Conservation (phyloP, 257 asterid species). For the Solanum sitiens region DNA sequence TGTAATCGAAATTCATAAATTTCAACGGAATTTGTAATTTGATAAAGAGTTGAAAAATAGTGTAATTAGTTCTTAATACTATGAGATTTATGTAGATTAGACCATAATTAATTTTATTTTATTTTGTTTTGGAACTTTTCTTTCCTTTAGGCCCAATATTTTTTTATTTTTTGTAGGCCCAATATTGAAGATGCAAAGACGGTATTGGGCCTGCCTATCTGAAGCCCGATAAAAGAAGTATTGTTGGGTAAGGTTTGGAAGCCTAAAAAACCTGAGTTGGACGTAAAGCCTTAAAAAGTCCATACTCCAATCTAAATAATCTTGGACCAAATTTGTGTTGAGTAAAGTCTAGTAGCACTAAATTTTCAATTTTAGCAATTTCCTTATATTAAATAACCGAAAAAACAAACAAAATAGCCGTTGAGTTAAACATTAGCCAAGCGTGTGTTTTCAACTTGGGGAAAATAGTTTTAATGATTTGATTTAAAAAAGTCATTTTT, state of each 20-base stretch:
- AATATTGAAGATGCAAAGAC: not conserved
- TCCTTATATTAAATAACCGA: not conserved
- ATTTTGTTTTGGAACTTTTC: no score
- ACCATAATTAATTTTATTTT: no score
- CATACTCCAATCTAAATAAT: no score
- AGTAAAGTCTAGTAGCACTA: not conserved
- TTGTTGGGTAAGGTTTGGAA: no score
- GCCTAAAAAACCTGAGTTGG: not conserved
- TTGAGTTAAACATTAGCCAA: not conserved
- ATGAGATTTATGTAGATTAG: no score
- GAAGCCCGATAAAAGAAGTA: not conserved
- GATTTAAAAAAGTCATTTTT: not conserved
- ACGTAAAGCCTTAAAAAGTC: not conserved
- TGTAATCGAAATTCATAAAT: no score
- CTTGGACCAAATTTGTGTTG: not conserved
- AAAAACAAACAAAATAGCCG: not conserved
- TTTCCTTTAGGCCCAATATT: not conserved
- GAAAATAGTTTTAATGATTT: no score
- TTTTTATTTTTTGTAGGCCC: not conserved
- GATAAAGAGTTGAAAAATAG: no score
- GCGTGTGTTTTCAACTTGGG: not conserved
- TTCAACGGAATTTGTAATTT: no score
- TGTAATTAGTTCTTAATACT: accelerated
- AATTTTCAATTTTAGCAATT: not conserved
- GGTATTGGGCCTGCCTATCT: not conserved